Percentiles rank a stretch among this genome's conserved stretches.
These are phyloP conservation scores for Linnemannia zychae DNA, from an alignment of 192 early-diverging fungal genomes.

Conservation along the genomic window DNA sequence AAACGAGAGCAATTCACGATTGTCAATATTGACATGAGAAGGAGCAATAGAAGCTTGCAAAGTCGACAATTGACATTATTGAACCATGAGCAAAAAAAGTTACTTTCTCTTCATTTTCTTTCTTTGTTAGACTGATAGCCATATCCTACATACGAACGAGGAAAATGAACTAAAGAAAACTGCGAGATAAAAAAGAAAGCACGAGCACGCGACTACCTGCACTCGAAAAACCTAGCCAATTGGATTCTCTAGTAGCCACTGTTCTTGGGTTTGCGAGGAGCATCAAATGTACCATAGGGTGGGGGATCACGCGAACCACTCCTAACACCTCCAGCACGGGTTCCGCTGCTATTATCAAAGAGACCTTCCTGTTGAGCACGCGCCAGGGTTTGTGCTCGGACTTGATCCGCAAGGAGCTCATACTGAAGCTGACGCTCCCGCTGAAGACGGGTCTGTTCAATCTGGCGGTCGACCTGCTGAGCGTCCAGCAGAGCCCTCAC, in stretches of 20 bases:
- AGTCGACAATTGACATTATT: no score
- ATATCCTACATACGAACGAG: background rate
- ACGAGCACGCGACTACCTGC: no score
- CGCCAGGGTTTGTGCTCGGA: conserved; percentile 35
- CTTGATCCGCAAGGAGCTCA: conserved; percentile 24
- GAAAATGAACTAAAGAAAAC: background rate
- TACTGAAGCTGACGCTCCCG: conserved; percentile 27
- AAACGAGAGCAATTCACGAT: background rate
- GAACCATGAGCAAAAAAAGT: background rate
- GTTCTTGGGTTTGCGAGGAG: background rate
- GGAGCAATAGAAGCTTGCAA: background rate
- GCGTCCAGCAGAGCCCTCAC: conserved; percentile 43
- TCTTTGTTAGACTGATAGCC: background rate
- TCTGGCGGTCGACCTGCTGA: conserved; percentile 36
- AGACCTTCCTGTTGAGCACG: conserved; percentile 40
- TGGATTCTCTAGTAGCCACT: background rate
- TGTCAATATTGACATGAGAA: background rate
- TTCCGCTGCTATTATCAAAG: background rate
- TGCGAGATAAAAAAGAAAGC: background rate
- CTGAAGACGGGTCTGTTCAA: conserved; percentile 35
- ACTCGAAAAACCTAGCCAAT: no score
- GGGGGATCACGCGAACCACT: conserved; percentile 26
- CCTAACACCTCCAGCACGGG: background rate
- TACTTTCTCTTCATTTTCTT: background rate
- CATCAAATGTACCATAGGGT: conserved; percentile 38